phyloP scores from a whole-genome alignment of 805 yeast genomes.

The Ascoidea asiatica region DNA sequence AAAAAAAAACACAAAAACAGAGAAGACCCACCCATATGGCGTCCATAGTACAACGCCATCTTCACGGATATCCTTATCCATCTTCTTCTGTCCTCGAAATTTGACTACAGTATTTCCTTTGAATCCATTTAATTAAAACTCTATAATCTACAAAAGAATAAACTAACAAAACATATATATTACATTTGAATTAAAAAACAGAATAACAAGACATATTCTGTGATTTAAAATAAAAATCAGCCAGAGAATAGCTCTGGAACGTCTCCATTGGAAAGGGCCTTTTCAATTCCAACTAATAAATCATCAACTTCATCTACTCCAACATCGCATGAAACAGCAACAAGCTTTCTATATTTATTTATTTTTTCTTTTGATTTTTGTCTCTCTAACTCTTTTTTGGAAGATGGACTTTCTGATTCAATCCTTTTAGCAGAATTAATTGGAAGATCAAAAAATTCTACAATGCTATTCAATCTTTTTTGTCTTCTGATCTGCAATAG shows the following conservation, averaged over 20 bases:
- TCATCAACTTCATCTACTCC: slow-evolving; percentile 55
- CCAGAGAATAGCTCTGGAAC: not conserved
- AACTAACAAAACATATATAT: no score
- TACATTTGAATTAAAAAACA: no score
- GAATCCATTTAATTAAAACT: no score
- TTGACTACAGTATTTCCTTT: no score
- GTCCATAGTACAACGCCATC: no score
- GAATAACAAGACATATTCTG: no score
- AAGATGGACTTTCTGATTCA: not conserved
- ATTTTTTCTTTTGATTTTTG: slow-evolving; percentile 30
- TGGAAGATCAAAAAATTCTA: slow-evolving; percentile 17
- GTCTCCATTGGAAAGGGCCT: slow-evolving; percentile 13
- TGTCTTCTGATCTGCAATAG: slow-evolving; percentile 29
- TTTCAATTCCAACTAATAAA: slow-evolving; percentile 44
- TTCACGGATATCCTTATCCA: no score
- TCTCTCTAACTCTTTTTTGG: slow-evolving; percentile 10
- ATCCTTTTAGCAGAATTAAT: slow-evolving; percentile 10
- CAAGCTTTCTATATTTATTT: slow-evolving; percentile 54
- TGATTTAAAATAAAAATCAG: no score
- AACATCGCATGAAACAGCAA: slow-evolving; percentile 56
- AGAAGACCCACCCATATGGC: no score
- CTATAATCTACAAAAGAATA: no score
- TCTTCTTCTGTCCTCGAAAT: no score
- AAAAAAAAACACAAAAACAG: no score
- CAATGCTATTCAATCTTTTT: slow-evolving; percentile 20